Base-by-base conservation (phyloP, 2,329 filamentous ascomycete species). In the Paraconiothyrium sp. region DNA sequence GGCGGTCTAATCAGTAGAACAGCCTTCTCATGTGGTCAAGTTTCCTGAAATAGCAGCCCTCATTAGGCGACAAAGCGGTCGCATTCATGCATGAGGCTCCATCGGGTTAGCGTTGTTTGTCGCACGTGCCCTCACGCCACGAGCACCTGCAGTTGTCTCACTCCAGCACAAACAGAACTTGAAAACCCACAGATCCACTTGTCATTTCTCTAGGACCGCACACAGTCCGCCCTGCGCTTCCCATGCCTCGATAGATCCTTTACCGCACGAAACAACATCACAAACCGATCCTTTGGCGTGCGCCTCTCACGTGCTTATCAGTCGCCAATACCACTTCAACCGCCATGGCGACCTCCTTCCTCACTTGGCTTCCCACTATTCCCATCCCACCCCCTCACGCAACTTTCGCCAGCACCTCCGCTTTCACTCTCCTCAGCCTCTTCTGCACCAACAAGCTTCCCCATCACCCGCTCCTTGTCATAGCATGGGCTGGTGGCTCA, bases 381-480 rank as follows among this genome's bases (percentile, higher is more conserved):
- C 54, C 54, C 6, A 8, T 13, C 5, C 54, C 54, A 10, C 54
- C 54, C 2, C 20, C 3, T 11, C 41, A 4, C 30, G 30, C n/a
- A 20, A 20, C 34, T 20, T 48, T 48, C 43, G 43, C 54, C 8
- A 20, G 10, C 20, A 24, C 39, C 9, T 48, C 54, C 1, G 43
- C 43, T n/a, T 27, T 47, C 13, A 37, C 54, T 9, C 24, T 56
- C n/a, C 43, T 56, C 41, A 27, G 41, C 32, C 43, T 56, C 7
- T 20, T 56, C 11, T 37, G 20, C 43, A 56, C 43, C 32, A 24
- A 39, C 20, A 16, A 10, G 7, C 11, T 56, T 13, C 41, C 54
- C 8, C 32, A 20, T 24, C 24, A 56, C 9, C 43, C 54, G 13
- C 43, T 56, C 1, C 11, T 47, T 11, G 32, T 56, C 43, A n/a